Base-by-base conservation (phyloP, 805 yeast genomes). In the Candida endomychidarum region DNA sequence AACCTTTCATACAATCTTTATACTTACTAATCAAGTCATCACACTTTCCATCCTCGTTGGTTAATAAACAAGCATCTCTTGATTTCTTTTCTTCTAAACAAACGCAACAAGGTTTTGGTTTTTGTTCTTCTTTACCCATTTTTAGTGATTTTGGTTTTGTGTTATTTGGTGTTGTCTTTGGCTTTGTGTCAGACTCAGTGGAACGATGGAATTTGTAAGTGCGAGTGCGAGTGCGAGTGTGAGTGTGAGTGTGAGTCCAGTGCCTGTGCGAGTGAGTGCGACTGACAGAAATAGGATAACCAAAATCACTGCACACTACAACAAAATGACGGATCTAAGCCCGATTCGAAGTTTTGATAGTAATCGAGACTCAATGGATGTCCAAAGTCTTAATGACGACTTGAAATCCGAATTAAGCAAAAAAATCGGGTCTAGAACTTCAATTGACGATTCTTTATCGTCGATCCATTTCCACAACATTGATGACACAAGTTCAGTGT, bases 61-160 rank as follows among this genome's bases (percentile, higher is more conserved):
- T 65, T 47, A 91, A 73, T 41, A 91, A 67, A 60, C 98, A 93
- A 55, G 89, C 90, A 56, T 91, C 99, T 57, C 98, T 77, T 17
- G 67, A 60, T 45, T 83, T 75, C 65, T 88, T 88, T 56, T 88
- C 88, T 23, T 84, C 85, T 51, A 82, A 77, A 63, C 98, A 93
- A 16, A 91, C 98, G 58, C 98, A 91, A 65, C 99, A 91, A 43
- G 99, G 97, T 67, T 90, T 91, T 49, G 95, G 95, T 58, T 87
- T 46, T 10, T 83, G 15, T 17, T n/a, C n/a, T 17, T 7, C 17
- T 29, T 29, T 18, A 18, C 23, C 23, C 10, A 11, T 11, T 17
- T 29, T 9, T 10, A 6, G 8, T 27, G 5, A 8, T 16, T 6
- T 27, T 16, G 4, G 5, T 8, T 8, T 4, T 15, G 16, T 7